Percentiles rank a stretch among this genome's conserved stretches.
These are phyloP conservation scores for Aspergillus leporis DNA, from an alignment of 495 filamentous ascomycete genomes.

Conservation along the genomic window DNA sequence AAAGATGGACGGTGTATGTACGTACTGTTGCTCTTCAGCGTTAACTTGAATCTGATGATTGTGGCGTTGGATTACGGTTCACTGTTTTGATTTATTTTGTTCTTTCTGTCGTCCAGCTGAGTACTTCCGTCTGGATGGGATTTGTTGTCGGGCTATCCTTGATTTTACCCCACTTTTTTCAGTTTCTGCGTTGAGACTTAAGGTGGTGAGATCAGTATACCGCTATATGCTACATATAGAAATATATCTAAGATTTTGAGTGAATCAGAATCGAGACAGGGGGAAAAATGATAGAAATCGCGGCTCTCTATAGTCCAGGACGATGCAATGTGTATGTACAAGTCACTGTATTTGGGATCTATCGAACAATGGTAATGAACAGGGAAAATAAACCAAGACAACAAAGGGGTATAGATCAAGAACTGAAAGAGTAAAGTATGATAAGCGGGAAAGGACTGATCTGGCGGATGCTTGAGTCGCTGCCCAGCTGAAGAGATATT, in stretches of 20 bases:
- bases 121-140: not conserved
- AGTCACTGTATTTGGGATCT: not conserved
- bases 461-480: not conserved
- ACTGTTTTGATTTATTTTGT: not conserved
- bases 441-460: too few relatives aligned
- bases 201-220: not conserved
- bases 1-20: slow-evolving; percentile 3
- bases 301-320: too few relatives aligned
- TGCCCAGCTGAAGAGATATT: not conserved
- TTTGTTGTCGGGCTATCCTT: not conserved
- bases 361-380: slow-evolving; percentile 22
- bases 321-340: slow-evolving; percentile 29
- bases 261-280: too few relatives aligned
- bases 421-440: not conserved
- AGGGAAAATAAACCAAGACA: slow-evolving; percentile 14
- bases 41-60: slow-evolving; percentile 2
- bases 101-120: not conserved
- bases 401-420: slow-evolving; percentile 6
- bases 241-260: not conserved
- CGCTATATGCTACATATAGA: not conserved
- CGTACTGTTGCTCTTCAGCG: slow-evolving; percentile 2
- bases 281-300: too few relatives aligned
- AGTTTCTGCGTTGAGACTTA: not conserved
- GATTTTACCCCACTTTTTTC: too few relatives aligned
- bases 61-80: not conserved